Evolutionary conservation across 2,329 filamentous ascomycete species (phyloP).

Genomic region (Monosporascus sp.): DNA sequence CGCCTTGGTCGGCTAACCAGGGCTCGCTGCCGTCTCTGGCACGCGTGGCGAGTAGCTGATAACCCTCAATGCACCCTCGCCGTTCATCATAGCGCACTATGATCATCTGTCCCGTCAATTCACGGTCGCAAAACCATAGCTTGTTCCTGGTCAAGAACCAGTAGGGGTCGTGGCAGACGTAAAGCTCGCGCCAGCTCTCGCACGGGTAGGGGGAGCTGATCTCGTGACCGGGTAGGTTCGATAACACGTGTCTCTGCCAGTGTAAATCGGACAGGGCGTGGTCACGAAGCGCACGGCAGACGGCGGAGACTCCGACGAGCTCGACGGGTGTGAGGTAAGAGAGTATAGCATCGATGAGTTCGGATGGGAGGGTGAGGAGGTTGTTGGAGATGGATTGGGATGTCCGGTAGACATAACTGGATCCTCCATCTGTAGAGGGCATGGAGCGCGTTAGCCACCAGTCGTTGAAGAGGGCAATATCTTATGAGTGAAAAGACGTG

Average conservation of each 20-base stretch:
- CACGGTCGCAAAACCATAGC: slow-evolving; percentile 78
- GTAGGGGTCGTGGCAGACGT: slow-evolving; percentile 65
- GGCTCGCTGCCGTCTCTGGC: slow-evolving; percentile 47
- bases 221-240: slow-evolving; percentile 53
- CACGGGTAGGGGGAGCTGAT: slow-evolving; percentile 54
- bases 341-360: slow-evolving; percentile 70
- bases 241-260: slow-evolving; percentile 67
- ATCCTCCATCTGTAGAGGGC: not conserved
- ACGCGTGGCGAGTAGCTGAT: slow-evolving; percentile 65
- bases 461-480: too few species aligned
- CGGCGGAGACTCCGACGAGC: slow-evolving; percentile 53
- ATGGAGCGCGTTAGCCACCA: not conserved
- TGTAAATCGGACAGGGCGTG: slow-evolving; percentile 61
- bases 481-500: too few species aligned
- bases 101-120: slow-evolving; percentile 68
- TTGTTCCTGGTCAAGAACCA: slow-evolving; percentile 81
- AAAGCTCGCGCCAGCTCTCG: slow-evolving; percentile 64
- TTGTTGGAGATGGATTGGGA: slow-evolving; percentile 1
- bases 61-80: slow-evolving; percentile 72
- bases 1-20: slow-evolving; percentile 60
- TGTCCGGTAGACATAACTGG: slow-evolving; percentile 2
- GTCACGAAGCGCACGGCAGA: slow-evolving; percentile 54
- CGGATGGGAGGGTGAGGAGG: slow-evolving; percentile 60
- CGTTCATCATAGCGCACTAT: slow-evolving; percentile 70
- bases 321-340: slow-evolving; percentile 59